Evolutionary conservation across 139 green algal genomes (phyloP).

Genomic region (Tetraselmis chui): DNA sequence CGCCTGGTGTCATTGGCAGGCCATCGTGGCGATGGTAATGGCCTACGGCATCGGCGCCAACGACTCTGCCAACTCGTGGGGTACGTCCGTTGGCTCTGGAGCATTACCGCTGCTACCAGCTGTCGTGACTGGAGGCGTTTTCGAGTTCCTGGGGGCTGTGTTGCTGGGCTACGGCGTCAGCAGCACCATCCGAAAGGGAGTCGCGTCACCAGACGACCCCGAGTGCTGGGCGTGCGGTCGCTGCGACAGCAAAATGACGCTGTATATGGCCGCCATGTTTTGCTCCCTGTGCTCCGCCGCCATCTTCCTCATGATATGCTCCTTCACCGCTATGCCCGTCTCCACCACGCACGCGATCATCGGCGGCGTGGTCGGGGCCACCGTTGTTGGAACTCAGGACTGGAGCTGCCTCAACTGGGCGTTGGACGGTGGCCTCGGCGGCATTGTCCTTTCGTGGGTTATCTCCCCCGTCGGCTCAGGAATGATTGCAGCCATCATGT

Average conservation of each 20-base stretch:
- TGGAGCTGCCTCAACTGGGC: constrained; percentile 13
- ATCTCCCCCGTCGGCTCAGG: constrained; percentile 11
- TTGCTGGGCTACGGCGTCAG: constrained; percentile 23
- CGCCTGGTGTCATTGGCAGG: too few species aligned
- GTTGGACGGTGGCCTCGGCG: constrained; percentile 12
- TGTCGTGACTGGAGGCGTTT: constrained; percentile 25
- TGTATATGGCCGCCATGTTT: constrained; percentile 40
- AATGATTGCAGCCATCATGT: constrained; percentile 8
- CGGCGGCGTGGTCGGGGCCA: constrained; percentile 17
- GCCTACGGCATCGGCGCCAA: constrained; percentile 37
- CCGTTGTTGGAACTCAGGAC: constrained; percentile 4
- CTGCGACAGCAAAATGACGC: constrained; percentile 15
- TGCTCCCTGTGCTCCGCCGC: constrained; percentile 29
- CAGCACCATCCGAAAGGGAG: constrained; percentile 23
- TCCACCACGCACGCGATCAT: constrained; percentile 42
- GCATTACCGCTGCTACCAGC: constrained; percentile 25
- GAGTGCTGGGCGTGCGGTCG: constrained; percentile 21
- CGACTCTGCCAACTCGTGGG: constrained; percentile 36
- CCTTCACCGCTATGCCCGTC: constrained; percentile 30
- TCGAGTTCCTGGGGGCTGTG: constrained; percentile 32
- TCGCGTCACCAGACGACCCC: constrained; percentile 11
- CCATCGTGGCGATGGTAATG: constrained; percentile 15
- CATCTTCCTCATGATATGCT: constrained; percentile 38
- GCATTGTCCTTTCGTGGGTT: constrained; percentile 16
- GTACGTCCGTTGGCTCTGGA: constrained; percentile 35